A percentile compares a stretch with the other conserved stretches of the same genome.
phyloP scores from a whole-genome alignment of 768 basidiomycete species.

The Amanita rubescens region DNA sequence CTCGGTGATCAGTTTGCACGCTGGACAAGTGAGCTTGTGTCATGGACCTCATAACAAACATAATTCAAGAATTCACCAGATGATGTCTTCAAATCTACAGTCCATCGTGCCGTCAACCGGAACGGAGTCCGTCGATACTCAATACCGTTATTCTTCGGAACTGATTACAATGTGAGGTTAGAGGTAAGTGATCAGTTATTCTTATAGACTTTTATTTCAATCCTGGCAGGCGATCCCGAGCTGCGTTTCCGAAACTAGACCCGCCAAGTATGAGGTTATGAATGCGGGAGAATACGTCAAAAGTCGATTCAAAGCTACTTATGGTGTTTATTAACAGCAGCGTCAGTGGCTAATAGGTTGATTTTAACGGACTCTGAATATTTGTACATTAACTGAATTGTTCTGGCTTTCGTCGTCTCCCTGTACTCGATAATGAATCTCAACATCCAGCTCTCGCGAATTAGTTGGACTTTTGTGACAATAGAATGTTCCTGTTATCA shows the following conservation, averaged over 20 bases:
- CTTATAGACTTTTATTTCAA: neutral
- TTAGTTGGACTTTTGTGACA: slow-evolving; percentile 77
- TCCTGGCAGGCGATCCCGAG: slow-evolving; percentile 40
- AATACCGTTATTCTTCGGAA: slow-evolving; percentile 87
- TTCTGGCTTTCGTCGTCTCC: slow-evolving; percentile 30
- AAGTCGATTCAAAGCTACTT: slow-evolving; percentile 61
- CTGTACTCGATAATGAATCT: slow-evolving; percentile 70
- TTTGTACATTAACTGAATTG: slow-evolving; percentile 53
- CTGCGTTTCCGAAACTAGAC: slow-evolving; percentile 35
- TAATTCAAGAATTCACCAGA: slow-evolving; percentile 36
- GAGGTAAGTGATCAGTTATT: slow-evolving; percentile 47
- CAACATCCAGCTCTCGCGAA: slow-evolving; percentile 83
- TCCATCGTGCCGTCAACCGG: slow-evolving; percentile 79
- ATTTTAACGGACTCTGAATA: slow-evolving; percentile 58
- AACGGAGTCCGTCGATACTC: slow-evolving; percentile 69
- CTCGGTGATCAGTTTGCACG: slow-evolving; percentile 84
- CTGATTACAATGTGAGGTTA: slow-evolving; percentile 75
- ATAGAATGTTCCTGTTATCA: slow-evolving; percentile 73
- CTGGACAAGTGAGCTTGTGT: slow-evolving; percentile 66
- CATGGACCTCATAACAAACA: neutral
- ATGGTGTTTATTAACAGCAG: slow-evolving; percentile 23
- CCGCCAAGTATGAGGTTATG: slow-evolving; percentile 61
- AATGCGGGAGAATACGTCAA: slow-evolving; percentile 84
- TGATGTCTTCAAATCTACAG: slow-evolving; percentile 84
- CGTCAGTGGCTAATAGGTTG: neutral